Percentiles rank a stretch among this genome's conserved stretches.
Evolutionary conservation across 257 asterid species (phyloP).

Genomic region (Ilex asprella): DNA sequence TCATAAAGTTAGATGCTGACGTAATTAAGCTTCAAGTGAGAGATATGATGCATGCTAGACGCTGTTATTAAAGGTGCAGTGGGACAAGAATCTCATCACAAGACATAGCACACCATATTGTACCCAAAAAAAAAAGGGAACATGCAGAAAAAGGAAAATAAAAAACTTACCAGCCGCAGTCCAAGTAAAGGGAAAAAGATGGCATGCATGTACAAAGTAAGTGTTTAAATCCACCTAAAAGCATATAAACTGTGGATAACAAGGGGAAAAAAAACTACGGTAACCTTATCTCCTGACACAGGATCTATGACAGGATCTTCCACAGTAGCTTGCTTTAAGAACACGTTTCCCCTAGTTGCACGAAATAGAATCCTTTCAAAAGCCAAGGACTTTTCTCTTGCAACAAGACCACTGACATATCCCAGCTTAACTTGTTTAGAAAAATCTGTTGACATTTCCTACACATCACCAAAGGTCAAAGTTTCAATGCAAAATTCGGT

Average conservation of each 20-base stretch:
- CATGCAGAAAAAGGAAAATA: too few species aligned
- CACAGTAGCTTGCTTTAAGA: slow-evolving; percentile 41
- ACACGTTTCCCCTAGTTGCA: slow-evolving; percentile 66
- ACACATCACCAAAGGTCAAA: slow-evolving; percentile 8
- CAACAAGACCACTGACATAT: slow-evolving; percentile 54
- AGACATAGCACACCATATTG: background rate
- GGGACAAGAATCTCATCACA: background rate
- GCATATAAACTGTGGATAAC: slow-evolving; percentile 1
- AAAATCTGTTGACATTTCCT: slow-evolving; percentile 49
- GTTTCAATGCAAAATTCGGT: background rate
- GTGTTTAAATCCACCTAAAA: background rate
- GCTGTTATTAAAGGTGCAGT: too few species aligned
- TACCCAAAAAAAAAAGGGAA: background rate
- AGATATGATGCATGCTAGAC: too few species aligned
- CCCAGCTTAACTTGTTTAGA: slow-evolving; percentile 55
- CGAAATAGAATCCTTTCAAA: slow-evolving; percentile 64
- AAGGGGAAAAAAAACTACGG: slow-evolving; percentile 4
- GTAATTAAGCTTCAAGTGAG: too few species aligned
- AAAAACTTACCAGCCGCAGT: background rate
- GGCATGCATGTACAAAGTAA: background rate
- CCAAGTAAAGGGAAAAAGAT: background rate
- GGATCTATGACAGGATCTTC: slow-evolving; percentile 55
- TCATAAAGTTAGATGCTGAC: too few species aligned
- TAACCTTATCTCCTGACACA: slow-evolving; percentile 46
- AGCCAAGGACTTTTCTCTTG: slow-evolving; percentile 46